Conservation (phyloP, 805 yeast genomes). For the Torulaspora franciscae region DNA sequence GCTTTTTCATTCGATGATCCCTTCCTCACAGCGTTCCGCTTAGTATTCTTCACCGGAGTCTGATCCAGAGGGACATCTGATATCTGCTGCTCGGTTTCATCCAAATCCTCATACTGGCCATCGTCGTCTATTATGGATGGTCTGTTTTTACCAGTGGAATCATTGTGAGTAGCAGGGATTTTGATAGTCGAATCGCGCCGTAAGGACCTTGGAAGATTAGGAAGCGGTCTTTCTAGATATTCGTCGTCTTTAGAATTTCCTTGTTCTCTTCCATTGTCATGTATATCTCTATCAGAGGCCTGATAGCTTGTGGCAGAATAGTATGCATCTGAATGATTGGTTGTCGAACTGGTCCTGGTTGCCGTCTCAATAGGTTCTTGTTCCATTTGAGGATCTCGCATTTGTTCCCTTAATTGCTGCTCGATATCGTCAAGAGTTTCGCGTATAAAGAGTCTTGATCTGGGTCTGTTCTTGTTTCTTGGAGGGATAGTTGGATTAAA, state of each 20-base stretch:
- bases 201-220: conserved; percentile 16
- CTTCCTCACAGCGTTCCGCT: background rate
- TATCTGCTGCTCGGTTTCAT: conserved; percentile 10
- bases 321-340: conserved; percentile 23
- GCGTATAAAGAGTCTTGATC: conserved; percentile 26
- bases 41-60: background rate
- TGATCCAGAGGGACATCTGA: background rate
- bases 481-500: conserved; percentile 34
- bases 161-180: background rate
- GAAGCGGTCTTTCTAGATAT: conserved; percentile 25
- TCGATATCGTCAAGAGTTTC: conserved; percentile 24
- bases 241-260: conserved; percentile 13
- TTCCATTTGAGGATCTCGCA: conserved; percentile 8
- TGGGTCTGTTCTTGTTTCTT: conserved; percentile 33
- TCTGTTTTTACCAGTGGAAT: background rate
- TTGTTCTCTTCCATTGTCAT: conserved; percentile 1
- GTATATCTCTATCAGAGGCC: conserved; percentile 10
- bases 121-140: conserved; percentile 10
- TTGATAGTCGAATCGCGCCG: conserved; percentile 14
- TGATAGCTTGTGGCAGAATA: conserved; percentile 25
- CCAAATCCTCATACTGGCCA: conserved; percentile 22
- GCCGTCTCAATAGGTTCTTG: conserved; percentile 4
- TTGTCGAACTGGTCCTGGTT: conserved; percentile 12
- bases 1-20: conserved; percentile 2
- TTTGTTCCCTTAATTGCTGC: conserved; percentile 19